phyloP scores from a whole-genome alignment of 1,284 basidiomycete genomes.

The Ceratobasidium papillatum region DNA sequence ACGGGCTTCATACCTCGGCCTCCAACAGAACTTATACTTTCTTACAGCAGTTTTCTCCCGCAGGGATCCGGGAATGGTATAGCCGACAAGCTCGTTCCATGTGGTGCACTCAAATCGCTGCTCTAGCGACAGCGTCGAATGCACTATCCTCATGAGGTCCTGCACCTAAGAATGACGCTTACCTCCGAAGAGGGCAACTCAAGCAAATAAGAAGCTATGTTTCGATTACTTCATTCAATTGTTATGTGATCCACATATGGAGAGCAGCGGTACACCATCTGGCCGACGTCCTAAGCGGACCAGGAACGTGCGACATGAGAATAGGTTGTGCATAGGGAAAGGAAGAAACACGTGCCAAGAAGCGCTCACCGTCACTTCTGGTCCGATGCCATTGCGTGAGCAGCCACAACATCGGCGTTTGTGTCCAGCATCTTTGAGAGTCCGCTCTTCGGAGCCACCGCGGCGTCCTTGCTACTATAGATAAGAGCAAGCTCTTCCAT shows the following conservation, averaged over 20 bases:
- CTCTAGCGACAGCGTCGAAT: background rate
- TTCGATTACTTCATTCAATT: constrained; percentile 1
- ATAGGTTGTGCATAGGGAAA: background rate
- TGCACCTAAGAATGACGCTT: background rate
- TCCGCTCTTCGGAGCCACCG: constrained; percentile 6
- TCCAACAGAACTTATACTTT: background rate
- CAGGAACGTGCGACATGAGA: background rate
- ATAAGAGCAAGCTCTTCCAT: constrained; percentile 86
- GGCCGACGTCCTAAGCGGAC: background rate
- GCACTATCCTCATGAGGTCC: background rate
- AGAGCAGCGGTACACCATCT: background rate
- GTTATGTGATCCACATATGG: background rate
- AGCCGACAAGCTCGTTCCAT: background rate
- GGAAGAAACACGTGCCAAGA: constrained; percentile 33
- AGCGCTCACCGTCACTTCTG: background rate
- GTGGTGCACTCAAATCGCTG: background rate
- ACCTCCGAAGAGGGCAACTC: background rate
- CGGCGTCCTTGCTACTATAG: constrained; percentile 28
- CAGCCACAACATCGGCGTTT: constrained; percentile 29
- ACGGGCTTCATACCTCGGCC: background rate
- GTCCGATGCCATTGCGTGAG: constrained; percentile 39
- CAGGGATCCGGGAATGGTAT: background rate
- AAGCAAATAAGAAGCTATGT: background rate
- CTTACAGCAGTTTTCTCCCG: background rate
- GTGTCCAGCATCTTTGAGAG: constrained; percentile 31